phyloP scores from a whole-genome alignment of 2,329 filamentous ascomycete genomes.

The Phialemoniopsis sp. region DNA sequence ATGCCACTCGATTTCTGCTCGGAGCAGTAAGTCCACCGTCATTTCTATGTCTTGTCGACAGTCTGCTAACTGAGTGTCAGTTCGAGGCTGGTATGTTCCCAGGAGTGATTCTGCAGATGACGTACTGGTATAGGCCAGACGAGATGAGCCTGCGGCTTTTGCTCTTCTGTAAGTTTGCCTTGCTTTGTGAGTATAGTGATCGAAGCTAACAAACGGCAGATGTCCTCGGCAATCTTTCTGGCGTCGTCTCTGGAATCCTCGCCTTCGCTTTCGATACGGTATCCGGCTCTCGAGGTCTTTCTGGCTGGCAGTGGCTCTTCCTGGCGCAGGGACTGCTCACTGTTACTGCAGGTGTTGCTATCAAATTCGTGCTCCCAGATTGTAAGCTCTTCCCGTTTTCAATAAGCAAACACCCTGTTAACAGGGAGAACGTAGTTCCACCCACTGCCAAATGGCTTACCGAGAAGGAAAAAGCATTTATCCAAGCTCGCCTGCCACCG shows the following conservation, averaged over 20 bases:
- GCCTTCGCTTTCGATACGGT: conserved; percentile 37
- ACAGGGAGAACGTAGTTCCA: conserved; percentile 25
- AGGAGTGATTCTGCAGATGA: conserved; percentile 36
- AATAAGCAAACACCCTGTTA: conserved; percentile 4
- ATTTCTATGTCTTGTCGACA: too few relatives aligned
- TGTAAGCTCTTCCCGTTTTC: conserved; percentile 25
- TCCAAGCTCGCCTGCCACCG: conserved; percentile 38
- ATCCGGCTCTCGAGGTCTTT: conserved; percentile 26
- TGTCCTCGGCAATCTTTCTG: conserved; percentile 32
- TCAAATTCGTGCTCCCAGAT: conserved; percentile 51
- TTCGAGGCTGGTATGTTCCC: conserved; percentile 36
- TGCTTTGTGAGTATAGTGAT: conserved; percentile 11
- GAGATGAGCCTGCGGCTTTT: conserved; percentile 39
- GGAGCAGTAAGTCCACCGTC: not conserved
- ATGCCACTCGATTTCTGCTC: conserved; percentile 25
- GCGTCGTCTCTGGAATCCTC: conserved; percentile 34
- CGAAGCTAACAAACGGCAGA: conserved; percentile 13
- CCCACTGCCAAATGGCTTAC: conserved; percentile 38
- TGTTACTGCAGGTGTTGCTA: conserved; percentile 35
- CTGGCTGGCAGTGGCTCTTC: conserved; percentile 31
- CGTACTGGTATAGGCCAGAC: conserved; percentile 43
- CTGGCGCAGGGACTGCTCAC: conserved; percentile 41
- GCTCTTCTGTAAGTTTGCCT: conserved; percentile 33
- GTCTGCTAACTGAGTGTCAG: conserved; percentile 6
- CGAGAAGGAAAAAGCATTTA: conserved; percentile 39